Evolutionary conservation across 2,329 filamentous ascomycete species (phyloP).

Genomic region (Aspergillus melleus): DNA sequence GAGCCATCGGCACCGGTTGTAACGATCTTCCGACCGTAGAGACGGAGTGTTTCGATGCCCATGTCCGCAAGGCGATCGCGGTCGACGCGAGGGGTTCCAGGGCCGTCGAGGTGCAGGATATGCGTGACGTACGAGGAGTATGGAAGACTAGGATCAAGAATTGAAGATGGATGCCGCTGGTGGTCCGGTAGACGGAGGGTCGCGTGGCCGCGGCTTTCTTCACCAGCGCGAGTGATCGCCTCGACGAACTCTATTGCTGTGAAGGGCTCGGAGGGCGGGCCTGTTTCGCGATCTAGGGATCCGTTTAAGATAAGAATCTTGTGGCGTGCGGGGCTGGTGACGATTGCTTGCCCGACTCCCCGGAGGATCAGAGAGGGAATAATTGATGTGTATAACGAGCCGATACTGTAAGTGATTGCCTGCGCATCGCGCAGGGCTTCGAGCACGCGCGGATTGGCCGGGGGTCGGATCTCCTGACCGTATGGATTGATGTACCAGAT

Average conservation of each 20-base stretch:
- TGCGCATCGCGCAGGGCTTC: slow-evolving; percentile 64
- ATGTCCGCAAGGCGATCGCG: slow-evolving; percentile 60
- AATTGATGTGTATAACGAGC: slow-evolving; percentile 88
- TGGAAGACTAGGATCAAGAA: slow-evolving; percentile 38
- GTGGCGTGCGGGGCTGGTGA: slow-evolving; percentile 53
- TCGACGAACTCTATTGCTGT: slow-evolving; percentile 78
- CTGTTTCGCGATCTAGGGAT: slow-evolving; percentile 81
- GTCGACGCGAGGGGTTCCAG: slow-evolving; percentile 69
- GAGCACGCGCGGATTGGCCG: slow-evolving; percentile 78
- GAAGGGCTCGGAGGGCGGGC: slow-evolving; percentile 64
- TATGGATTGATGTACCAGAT: slow-evolving; percentile 99
- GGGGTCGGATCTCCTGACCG: slow-evolving; percentile 88
- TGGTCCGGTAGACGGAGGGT: slow-evolving; percentile 4
- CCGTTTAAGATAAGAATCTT: slow-evolving; percentile 88
- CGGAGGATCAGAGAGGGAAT: slow-evolving; percentile 78
- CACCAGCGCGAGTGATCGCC: slow-evolving; percentile 73
- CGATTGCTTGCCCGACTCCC: slow-evolving; percentile 68
- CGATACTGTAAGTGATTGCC: slow-evolving; percentile 85
- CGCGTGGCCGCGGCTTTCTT: slow-evolving; percentile 60
- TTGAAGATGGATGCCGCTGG: slow-evolving; percentile 2
- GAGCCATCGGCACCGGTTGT: slow-evolving; percentile 35
- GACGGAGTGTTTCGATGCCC: slow-evolving; percentile 73
- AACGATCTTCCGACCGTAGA: slow-evolving; percentile 68
- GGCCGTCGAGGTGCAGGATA: slow-evolving; percentile 74
- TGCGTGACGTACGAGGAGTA: slow-evolving; percentile 77